Base-by-base conservation (phyloP, 1,284 basidiomycete genomes). In the Exobasidium rhododendri region DNA sequence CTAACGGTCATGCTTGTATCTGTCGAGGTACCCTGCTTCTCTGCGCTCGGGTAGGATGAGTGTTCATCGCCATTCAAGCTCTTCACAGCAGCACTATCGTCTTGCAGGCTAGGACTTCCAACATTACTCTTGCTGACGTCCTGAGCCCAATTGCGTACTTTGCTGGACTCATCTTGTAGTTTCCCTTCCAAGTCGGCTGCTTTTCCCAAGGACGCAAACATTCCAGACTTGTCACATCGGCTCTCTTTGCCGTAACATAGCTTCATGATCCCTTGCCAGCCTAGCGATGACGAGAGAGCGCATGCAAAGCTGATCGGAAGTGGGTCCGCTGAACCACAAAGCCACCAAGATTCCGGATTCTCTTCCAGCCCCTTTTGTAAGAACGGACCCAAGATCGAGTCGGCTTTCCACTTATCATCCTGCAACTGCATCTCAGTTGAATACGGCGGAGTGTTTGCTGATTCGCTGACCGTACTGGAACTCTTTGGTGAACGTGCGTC, bases 181-280 rank as follows among this genome's bases (percentile, higher is more conserved):
- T 57, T 56, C 47, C 66, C 61, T 29, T 77, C 62, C 11, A 74
- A 51, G 11, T 73, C 72, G 5, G 73, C 75, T 6, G 75, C 75
- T 29, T 63, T 64, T 22, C 76, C 75, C 2, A 77, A 63, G 0
- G 75, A 62, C 1, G 52, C 53, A 49, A 65, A 74, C 29, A 59
- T 59, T 13, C 71, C 69, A 45, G 64, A 67, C 0, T 49, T 46
- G 1, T 62, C 67, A 32, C 64, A 64, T 26, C 59, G 59, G 58
- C 73, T 75, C 30, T 68, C 71, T 22, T 58, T 55, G 14, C 76
- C 76, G 44, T 78, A 78, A 62, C 76, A 78, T 20, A 78, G 65
- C 20, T 73, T 66, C 70, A 77, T 68, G 61, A 77, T 69, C 14
- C 75, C 75, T 32, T 75, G 70, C 76, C 76, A 78, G 7, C 76